Base-by-base conservation (phyloP, 1,284 basidiomycete genomes). In the Sporisorium exsertum region DNA sequence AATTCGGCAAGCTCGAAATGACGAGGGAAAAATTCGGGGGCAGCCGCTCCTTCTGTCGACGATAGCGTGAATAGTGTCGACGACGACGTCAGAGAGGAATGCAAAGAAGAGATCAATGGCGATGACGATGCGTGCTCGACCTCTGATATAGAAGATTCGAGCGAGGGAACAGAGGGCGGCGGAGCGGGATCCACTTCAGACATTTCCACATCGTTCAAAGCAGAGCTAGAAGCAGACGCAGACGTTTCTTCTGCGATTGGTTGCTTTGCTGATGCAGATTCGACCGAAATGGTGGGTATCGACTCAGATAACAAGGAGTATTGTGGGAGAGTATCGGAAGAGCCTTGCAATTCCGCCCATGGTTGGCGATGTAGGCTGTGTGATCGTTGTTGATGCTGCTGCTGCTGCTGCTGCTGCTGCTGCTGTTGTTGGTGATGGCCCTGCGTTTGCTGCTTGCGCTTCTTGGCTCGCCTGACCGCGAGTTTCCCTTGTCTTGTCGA, bases 401-500 rank as follows among this genome's bases (percentile, higher is more conserved):
- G 50, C 0, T 32, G 42, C 42, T 46, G 50, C 15, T 37, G 32
- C 22, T 46, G 45, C 22, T 24, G 45, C 24, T 46, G 45, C 12
- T 33, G 18, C 43, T 33, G 46, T 5, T 29, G 46, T n/a, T 40
- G 45, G 22, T 29, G 40, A 12, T 37, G 10, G 26, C 16, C 32
- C 27, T 51, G 50, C 4, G 16, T 50, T 13, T 59, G 60, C 26
- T 51, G 57, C 20, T 45, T 49, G 5, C 69, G 69, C 33, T 68
- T 32, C 47, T 51, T 67, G 7, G 61, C 64, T 6, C 73, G 58
- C n/a, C 52, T 55, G 35, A 66, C 68, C 18, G 64, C 68, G 18
- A 68, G 62, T 52, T 63, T 69, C 4, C 74, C 74, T 22, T 64
- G 63, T 1, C 43, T 57, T 12, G 74, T 77, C 16, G 56, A 43